phyloP scores from a whole-genome alignment of 208 protist species.

The Leishmania arabica region DNA sequence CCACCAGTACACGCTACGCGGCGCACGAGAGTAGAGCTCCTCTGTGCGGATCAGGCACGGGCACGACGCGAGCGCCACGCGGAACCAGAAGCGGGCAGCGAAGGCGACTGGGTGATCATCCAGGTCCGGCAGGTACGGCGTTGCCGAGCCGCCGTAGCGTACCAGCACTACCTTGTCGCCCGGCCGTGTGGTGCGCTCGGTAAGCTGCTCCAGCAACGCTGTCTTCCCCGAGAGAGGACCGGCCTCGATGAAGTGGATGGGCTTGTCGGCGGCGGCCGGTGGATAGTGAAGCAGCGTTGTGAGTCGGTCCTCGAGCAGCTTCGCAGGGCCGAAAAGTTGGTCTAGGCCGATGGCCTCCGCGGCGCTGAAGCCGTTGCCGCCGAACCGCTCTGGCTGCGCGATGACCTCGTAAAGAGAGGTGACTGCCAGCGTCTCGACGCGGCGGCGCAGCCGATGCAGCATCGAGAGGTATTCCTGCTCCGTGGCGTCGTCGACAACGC shows the following conservation, averaged over 20 bases:
- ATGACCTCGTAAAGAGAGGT: constrained; percentile 70
- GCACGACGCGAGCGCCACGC: constrained; percentile 71
- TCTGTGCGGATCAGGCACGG: constrained; percentile 77
- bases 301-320: constrained; percentile 82
- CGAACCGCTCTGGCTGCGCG: constrained; percentile 47
- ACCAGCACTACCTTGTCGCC: constrained; percentile 67
- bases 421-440: constrained; percentile 49
- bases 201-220: constrained; percentile 70
- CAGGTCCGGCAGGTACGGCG: constrained; percentile 75
- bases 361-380: constrained; percentile 64
- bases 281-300: constrained; percentile 63
- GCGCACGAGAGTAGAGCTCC: constrained; percentile 74
- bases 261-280: constrained; percentile 52
- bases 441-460: constrained; percentile 62
- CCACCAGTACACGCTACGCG: constrained; percentile 77
- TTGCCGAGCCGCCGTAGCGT: constrained; percentile 71
- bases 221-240: constrained; percentile 74
- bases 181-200: constrained; percentile 38
- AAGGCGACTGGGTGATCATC: constrained; percentile 87
- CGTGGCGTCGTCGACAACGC: constrained; percentile 42
- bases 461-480: constrained; percentile 81
- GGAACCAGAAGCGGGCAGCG: constrained; percentile 82
- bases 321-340: constrained; percentile 78
- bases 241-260: constrained; percentile 80
- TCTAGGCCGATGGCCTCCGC: constrained; percentile 62